phyloP scores from a whole-genome alignment of 2,329 filamentous ascomycete genomes.

The Aureobasidium sp. region DNA sequence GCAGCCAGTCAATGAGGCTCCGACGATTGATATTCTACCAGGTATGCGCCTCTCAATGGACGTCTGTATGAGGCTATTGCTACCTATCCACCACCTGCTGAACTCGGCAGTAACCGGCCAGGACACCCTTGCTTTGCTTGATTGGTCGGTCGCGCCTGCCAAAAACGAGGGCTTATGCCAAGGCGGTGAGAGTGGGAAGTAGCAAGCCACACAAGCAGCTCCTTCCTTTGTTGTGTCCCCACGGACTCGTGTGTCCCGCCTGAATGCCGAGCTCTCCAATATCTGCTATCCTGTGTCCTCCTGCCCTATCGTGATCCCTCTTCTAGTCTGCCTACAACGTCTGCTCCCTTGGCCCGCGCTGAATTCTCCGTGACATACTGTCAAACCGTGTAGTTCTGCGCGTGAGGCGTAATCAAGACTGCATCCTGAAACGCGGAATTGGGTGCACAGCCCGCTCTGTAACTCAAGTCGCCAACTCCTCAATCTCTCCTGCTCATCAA shows the following conservation, averaged over 20 bases:
- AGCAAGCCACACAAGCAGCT: conserved; percentile 1
- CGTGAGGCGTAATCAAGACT: conserved; percentile 7
- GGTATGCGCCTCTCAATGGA: not conserved
- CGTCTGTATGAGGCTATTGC: conserved; percentile 4
- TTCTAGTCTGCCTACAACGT: not conserved
- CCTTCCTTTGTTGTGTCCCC: conserved; percentile 11
- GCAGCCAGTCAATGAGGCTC: conserved; percentile 9
- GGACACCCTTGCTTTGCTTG: conserved; percentile 1
- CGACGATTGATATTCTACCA: not conserved
- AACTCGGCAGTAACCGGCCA: conserved; percentile 5
- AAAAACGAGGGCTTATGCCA: not conserved
- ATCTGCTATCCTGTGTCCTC: not conserved
- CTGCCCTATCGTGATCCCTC: not conserved
- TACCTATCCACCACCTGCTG: not conserved
- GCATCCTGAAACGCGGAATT: conserved; percentile 12
- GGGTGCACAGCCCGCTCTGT: conserved; percentile 12
- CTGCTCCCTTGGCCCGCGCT: not conserved
- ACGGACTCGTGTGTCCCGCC: conserved; percentile 9
- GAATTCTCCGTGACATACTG: conserved; percentile 6
- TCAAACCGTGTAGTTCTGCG: conserved; percentile 8
- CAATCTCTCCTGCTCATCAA: conserved; percentile 11
- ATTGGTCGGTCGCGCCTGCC: conserved; percentile 1
- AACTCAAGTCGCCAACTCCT: conserved; percentile 5
- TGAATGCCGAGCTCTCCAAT: conserved; percentile 2
- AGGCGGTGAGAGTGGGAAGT: not conserved